These are phyloP conservation scores for Dalbergia oliveri DNA, from an alignment of 306 rosid species.

Conservation along the genomic window DNA sequence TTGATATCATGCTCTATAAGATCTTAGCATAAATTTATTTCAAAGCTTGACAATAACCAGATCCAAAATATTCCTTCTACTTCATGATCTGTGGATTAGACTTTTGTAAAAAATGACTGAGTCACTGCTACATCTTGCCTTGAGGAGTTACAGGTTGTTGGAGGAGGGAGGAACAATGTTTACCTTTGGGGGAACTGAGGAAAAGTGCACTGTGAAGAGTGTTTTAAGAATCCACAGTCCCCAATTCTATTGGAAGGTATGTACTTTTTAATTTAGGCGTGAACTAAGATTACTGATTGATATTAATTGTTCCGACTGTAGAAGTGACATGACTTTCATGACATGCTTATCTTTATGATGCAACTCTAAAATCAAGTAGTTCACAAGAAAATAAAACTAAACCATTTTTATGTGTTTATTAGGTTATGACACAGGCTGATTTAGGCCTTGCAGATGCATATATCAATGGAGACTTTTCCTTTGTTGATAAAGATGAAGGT, in stretches of 20 bases:
- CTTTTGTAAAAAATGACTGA: not conserved
- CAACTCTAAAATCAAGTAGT: constrained; percentile 15
- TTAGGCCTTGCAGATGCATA: constrained; percentile 96
- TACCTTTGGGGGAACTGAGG: constrained; percentile 75
- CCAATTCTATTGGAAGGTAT: constrained; percentile 96
- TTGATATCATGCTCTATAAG: constrained; percentile 6
- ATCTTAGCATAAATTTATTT: constrained; percentile 13
- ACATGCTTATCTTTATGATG: constrained; percentile 20
- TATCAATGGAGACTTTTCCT: constrained; percentile 76
- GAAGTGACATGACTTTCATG: not conserved
- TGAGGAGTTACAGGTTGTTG: constrained; percentile 60
- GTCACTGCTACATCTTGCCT: constrained; percentile 36
- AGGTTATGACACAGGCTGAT: constrained; percentile 92
- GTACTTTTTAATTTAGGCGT: constrained; percentile 17
- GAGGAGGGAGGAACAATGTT: constrained; percentile 94
- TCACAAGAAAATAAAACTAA: not conserved
- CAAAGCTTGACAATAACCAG: constrained; percentile 19
- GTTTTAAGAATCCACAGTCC: constrained; percentile 73
- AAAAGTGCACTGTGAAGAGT: constrained; percentile 56
- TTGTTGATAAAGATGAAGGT: constrained; percentile 79
- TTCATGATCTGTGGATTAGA: constrained; percentile 13
- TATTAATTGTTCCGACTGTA: not conserved
- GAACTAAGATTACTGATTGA: not conserved
- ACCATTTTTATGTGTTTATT: constrained; percentile 34
- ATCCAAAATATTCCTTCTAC: not conserved